phyloP scores from a whole-genome alignment of 78 protist genomes.

The Speleostelium caveatum region DNA sequence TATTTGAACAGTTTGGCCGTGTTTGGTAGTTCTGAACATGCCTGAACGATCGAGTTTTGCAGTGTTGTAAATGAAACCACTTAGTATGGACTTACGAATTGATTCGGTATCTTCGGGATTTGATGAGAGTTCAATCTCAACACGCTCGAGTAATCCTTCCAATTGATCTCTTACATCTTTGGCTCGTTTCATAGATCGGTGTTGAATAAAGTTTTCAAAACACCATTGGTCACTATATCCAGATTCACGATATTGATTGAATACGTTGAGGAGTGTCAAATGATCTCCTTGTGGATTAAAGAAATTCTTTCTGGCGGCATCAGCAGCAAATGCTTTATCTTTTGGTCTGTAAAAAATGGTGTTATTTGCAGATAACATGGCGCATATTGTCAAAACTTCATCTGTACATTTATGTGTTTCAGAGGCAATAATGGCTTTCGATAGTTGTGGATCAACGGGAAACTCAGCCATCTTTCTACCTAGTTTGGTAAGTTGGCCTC shows the following conservation, averaged over 20 bases:
- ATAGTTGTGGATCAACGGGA: conserved; percentile 98
- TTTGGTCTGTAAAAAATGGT: conserved; percentile 95
- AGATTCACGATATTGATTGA: conserved; percentile 92
- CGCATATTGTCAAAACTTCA: conserved; percentile 83
- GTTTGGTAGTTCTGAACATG: conserved; percentile 88
- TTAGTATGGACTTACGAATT: conserved; percentile 90
- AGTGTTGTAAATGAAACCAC: conserved; percentile 95
- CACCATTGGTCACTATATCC: conserved; percentile 94
- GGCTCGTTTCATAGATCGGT: conserved; percentile 94
- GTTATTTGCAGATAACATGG: conserved; percentile 95
- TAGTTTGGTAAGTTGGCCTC: conserved; percentile 97
- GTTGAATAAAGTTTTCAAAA: conserved; percentile 96
- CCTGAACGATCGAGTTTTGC: conserved; percentile 78
- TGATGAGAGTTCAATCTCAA: conserved; percentile 83
- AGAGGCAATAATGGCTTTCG: conserved; percentile 89
- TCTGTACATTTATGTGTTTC: conserved; percentile 78
- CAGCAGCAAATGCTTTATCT: conserved; percentile 89
- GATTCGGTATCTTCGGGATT: conserved; percentile 36
- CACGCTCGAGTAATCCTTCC: conserved; percentile 88
- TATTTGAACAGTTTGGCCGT: conserved; percentile 84
- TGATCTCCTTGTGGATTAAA: conserved; percentile 95
- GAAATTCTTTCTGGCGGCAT: conserved; percentile 84
- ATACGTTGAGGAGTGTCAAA: conserved; percentile 92
- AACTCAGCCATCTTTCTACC: conserved; percentile 99
- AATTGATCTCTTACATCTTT: conserved; percentile 97